Percentiles rank a stretch among this genome's conserved stretches.
Evolutionary conservation across 169 alveolate genomes (phyloP).

Genomic region (Eimeria mitis): DNA sequence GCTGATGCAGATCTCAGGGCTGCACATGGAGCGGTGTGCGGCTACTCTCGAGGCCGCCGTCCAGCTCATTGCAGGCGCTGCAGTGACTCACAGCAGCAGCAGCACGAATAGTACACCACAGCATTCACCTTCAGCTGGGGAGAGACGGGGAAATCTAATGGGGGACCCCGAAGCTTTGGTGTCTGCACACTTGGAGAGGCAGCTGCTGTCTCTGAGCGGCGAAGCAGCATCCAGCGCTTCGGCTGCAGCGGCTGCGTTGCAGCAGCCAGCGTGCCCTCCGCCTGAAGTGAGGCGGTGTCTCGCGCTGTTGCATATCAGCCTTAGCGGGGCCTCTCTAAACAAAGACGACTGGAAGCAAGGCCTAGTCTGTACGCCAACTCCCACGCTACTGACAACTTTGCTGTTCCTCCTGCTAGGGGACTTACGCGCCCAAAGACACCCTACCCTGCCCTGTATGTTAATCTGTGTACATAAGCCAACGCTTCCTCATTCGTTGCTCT

Average conservation of each 20-base stretch:
- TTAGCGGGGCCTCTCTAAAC: slow-evolving; percentile 28
- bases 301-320: slow-evolving; percentile 51
- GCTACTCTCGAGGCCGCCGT: slow-evolving; percentile 47
- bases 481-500: background rate
- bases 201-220: slow-evolving; percentile 52
- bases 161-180: slow-evolving; percentile 30
- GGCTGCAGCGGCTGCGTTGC: slow-evolving; percentile 48
- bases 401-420: background rate
- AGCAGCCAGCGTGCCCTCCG: slow-evolving; percentile 47
- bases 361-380: background rate
- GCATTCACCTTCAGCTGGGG: background rate
- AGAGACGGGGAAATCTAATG: background rate
- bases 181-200: slow-evolving; percentile 54
- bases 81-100: slow-evolving; percentile 3
- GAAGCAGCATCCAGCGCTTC: slow-evolving; percentile 64
- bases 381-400: background rate
- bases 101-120: slow-evolving; percentile 1
- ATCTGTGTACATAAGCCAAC: background rate
- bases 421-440: background rate
- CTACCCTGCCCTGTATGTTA: background rate
- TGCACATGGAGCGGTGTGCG: slow-evolving; percentile 59
- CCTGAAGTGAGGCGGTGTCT: slow-evolving; percentile 50
- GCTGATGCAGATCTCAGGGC: slow-evolving; percentile 12
- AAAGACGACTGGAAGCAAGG: slow-evolving; percentile 54
- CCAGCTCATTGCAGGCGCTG: slow-evolving; percentile 33